Conservation (phyloP, 108 stramenopile species). For the Pinguiococcus pyrenoidosus region DNA sequence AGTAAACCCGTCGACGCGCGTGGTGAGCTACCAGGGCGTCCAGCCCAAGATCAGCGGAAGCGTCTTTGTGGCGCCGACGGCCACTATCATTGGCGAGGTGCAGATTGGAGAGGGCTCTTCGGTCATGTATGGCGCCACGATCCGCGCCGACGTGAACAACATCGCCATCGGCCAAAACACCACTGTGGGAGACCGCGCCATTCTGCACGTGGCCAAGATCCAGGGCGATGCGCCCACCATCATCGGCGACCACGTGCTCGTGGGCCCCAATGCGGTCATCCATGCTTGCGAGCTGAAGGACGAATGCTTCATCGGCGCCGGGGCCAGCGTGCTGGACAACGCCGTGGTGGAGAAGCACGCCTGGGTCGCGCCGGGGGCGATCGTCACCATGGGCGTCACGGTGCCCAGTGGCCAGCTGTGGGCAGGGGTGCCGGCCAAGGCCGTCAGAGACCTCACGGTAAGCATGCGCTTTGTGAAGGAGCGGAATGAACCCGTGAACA, state of each 20-base stretch:
- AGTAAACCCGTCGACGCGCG: no score
- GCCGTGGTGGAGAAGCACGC: constrained; percentile 58
- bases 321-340: constrained; percentile 77
- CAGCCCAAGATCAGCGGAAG: constrained; percentile 2
- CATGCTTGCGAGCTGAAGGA: constrained; percentile 78
- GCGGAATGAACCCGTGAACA: no score
- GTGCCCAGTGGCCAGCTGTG: constrained; percentile 68
- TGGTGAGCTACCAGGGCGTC: no score
- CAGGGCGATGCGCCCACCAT: constrained; percentile 65
- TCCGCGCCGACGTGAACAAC: constrained; percentile 57
- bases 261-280: constrained; percentile 52
- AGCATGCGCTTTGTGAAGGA: constrained; percentile 8
- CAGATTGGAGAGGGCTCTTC: constrained; percentile 80
- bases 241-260: constrained; percentile 69
- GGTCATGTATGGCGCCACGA: constrained; percentile 91
- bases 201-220: constrained; percentile 85
- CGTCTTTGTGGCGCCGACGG: constrained; percentile 86
- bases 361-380: constrained; percentile 58
- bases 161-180: constrained; percentile 57
- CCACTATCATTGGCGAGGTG: constrained; percentile 92
- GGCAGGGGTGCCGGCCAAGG: constrained; percentile 75
- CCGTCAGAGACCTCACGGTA: constrained; percentile 55
- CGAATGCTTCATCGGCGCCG: constrained; percentile 56
- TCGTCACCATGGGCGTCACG: constrained; percentile 61
- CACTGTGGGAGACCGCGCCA: constrained; percentile 70